Percentiles rank a stretch among this genome's conserved stretches.
phyloP scores from a whole-genome alignment of 2,329 filamentous ascomycete species.

The Fusarium sambucinum region DNA sequence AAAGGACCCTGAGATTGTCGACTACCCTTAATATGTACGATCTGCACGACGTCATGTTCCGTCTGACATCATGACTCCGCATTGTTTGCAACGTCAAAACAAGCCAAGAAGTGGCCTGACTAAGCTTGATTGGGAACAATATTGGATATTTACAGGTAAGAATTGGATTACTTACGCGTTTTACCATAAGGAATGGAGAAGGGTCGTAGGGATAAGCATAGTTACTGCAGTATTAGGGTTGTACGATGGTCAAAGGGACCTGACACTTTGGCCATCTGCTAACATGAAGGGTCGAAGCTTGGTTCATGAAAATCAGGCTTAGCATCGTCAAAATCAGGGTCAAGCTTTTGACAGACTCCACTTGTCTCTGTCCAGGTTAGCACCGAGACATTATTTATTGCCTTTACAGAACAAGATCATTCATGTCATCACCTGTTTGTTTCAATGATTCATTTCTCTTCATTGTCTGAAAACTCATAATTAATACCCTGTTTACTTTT shows the following conservation, averaged over 20 bases:
- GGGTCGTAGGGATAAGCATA: not conserved
- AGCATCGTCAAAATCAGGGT: not conserved
- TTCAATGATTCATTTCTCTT: not conserved
- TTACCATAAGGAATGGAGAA: not conserved
- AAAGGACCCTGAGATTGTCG: constrained; percentile 13
- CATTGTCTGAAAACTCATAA: too few relatives aligned
- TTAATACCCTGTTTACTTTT: too few relatives aligned
- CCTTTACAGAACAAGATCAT: not conserved
- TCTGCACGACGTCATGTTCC: constrained; percentile 15
- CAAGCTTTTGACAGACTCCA: not conserved
- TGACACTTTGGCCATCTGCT: constrained; percentile 8
- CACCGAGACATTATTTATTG: not conserved
- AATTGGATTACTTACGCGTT: not conserved
- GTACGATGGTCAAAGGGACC: not conserved
- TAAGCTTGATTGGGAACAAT: not conserved
- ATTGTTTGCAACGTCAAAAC: constrained; percentile 5
- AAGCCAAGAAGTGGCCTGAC: not conserved
- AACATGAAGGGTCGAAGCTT: constrained; percentile 17
- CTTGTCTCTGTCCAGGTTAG: not conserved
- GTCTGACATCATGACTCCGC: constrained; percentile 33
- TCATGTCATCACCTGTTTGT: not conserved
- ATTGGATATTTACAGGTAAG: not conserved
- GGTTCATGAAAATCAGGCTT: not conserved
- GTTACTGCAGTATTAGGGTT: not conserved
- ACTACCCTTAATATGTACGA: not conserved